Evolutionary conservation across 2,329 filamentous ascomycete species (phyloP).

Genomic region (Ceratocystis cubensis): DNA sequence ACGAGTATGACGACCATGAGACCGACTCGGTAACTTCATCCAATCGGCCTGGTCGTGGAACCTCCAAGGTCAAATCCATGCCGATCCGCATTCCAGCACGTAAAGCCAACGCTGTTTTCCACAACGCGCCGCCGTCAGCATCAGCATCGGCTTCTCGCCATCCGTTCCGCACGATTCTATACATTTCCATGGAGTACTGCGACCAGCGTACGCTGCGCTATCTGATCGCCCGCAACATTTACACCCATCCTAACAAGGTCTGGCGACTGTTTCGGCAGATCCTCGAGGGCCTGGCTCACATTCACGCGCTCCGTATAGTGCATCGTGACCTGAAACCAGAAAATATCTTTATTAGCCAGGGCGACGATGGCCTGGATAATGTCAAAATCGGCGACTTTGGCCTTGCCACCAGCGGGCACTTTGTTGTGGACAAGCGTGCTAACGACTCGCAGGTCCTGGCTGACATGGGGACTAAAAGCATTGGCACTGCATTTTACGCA

Average conservation of each 20-base stretch:
- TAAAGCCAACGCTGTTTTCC: background rate
- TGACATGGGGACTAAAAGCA: slow-evolving; percentile 56
- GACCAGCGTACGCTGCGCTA: slow-evolving; percentile 88
- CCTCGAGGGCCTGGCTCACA: slow-evolving; percentile 76
- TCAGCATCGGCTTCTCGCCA: background rate
- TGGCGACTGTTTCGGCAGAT: slow-evolving; percentile 91
- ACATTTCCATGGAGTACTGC: slow-evolving; percentile 99
- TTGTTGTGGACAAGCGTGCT: slow-evolving; percentile 44
- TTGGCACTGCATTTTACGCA: slow-evolving; percentile 77
- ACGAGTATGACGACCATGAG: slow-evolving; percentile 5
- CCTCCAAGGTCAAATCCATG: background rate
- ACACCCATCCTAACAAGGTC: slow-evolving; percentile 60
- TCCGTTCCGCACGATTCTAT: slow-evolving; percentile 60
- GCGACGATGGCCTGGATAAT: slow-evolving; percentile 63
- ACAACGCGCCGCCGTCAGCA: slow-evolving; percentile 29
- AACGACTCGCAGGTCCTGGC: slow-evolving; percentile 25
- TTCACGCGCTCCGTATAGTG: slow-evolving; percentile 82
- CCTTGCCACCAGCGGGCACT: slow-evolving; percentile 77
- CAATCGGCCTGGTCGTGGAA: background rate
- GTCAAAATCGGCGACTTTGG: slow-evolving; percentile 97
- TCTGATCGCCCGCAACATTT: slow-evolving; percentile 64
- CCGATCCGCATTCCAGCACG: slow-evolving; percentile 8
- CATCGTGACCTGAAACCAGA: slow-evolving; percentile 95
- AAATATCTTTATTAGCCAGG: slow-evolving; percentile 74
- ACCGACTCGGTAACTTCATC: slow-evolving; percentile 2